These are phyloP conservation scores for Diddensiella caesifluorescens DNA, from an alignment of 805 yeast species.

Conservation along the genomic window DNA sequence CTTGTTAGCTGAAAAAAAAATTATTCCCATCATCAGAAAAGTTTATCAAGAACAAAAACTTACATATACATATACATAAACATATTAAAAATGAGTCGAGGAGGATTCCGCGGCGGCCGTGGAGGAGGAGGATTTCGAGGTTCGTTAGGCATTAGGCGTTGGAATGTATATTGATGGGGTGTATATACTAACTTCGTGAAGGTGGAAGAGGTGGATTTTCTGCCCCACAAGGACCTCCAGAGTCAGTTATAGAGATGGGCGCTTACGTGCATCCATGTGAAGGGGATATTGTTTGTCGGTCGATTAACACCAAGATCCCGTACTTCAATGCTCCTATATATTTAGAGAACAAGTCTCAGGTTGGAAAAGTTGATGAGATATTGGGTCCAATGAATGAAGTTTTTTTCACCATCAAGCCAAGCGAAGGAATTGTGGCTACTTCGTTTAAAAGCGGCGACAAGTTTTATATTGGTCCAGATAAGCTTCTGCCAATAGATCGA, in stretches of 20 bases:
- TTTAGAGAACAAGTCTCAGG: constrained; percentile 89
- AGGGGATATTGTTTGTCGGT: constrained; percentile 94
- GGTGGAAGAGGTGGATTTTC: constrained; percentile 50
- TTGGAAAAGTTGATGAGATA: constrained; percentile 97
- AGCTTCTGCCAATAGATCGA: constrained; percentile 90
- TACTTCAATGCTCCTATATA: constrained; percentile 98
- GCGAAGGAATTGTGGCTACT: constrained; percentile 91
- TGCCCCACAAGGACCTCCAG: constrained; percentile 93
- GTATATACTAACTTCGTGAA: not conserved
- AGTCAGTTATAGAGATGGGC: constrained; percentile 93
- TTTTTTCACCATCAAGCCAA: constrained; percentile 92
- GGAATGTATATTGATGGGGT: not conserved
- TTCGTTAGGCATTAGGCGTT: constrained; percentile 25
- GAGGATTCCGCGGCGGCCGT: constrained; percentile 55
- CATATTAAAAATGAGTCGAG: constrained; percentile 63
- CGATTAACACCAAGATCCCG: constrained; percentile 90
- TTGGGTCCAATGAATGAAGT: constrained; percentile 97
- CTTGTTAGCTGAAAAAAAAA: not conserved
- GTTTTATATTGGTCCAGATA: constrained; percentile 92
- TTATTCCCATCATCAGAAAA: not conserved
- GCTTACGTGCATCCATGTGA: constrained; percentile 87
- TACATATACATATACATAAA: no score
- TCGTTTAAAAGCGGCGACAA: constrained; percentile 95
- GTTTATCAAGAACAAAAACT: no score
- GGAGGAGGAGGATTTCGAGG: constrained; percentile 56